Conservation (phyloP, 1,284 basidiomycete genomes). For the Trametes polyzona region DNA sequence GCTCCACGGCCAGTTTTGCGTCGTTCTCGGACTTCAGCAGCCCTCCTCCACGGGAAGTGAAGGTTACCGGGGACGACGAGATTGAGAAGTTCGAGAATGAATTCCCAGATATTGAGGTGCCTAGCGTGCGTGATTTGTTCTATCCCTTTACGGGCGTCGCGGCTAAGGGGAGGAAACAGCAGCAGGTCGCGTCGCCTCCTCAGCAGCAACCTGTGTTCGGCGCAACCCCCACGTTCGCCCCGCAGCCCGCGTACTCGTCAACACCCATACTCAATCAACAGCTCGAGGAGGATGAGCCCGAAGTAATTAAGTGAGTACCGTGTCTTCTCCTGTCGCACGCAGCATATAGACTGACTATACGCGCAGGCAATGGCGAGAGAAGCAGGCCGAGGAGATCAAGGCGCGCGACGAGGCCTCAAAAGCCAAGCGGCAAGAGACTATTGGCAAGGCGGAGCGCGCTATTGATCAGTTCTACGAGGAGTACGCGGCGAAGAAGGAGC, state of each 20-base stretch:
- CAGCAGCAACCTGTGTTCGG: constrained; percentile 47
- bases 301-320: constrained; percentile 79
- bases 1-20: constrained; percentile 46
- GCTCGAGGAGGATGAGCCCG: constrained; percentile 82
- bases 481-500: constrained; percentile 92
- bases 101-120: constrained; percentile 85
- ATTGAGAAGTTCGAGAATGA: constrained; percentile 90
- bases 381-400: constrained; percentile 86
- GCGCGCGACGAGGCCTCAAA: constrained; percentile 79
- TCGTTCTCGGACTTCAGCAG: constrained; percentile 69
- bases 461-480: constrained; percentile 98
- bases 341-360: background rate
- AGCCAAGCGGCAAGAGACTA: constrained; percentile 83
- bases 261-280: constrained; percentile 75
- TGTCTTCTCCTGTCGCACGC: no score
- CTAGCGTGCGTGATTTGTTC: constrained; percentile 45
- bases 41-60: constrained; percentile 58
- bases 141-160: background rate
- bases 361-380: constrained; percentile 83
- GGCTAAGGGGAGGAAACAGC: background rate
- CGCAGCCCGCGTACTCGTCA: constrained; percentile 67
- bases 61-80: constrained; percentile 87
- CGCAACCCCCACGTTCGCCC: constrained; percentile 63
- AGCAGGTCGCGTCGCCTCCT: constrained; percentile 14
- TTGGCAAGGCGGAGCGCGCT: constrained; percentile 86